Evolutionary conservation across 352 stramenopile genomes (phyloP), one percentile per base, ranked within the genome.

Genomic region (Pythium oligandrum): DNA sequence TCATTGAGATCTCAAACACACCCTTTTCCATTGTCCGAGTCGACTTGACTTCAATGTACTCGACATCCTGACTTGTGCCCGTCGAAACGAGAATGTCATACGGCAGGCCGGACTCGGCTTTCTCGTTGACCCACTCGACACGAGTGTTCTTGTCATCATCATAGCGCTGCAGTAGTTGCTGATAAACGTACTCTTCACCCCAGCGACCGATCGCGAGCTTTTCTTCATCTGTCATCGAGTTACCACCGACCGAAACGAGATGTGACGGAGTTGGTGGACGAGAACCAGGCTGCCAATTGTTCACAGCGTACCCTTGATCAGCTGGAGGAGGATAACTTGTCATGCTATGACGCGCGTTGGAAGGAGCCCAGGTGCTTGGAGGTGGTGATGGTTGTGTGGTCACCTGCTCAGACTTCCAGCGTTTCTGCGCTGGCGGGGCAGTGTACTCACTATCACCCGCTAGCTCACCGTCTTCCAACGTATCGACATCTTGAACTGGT

Each of bases 1-100:
- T 91, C 76, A 92, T 88, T 52, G 80, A 92, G 63, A 95, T 95
- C 76, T 95, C 84, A 45, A 95, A 95, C 53, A 88, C 67, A 31
- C 70, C 68, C 55, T 95, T 95, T 61, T 95, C 84, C 74, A 88
- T 90, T 26, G 83, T 95, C 35, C 83, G 80, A 40, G 84, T 95
- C 38, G 79, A 80, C 52, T 95, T 95, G 43, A 95, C 84, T 56
- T 95, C 84, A 34, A 93, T 72, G 60, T 88, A 95, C 66, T 95
- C 82, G 48, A 84, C 66, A 37, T 88, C 63, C 36, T 61, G 44
- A 44, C 54, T 57, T 34, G 66, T 71, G 31, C 70, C 75, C 33
- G 45, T 64, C 7, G 47, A 68, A 10, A 74, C 81, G 10, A 93
- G 49, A 36, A 95, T 69, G 58, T 95, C 84, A 62, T 95, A 95